Percentiles rank a stretch among this genome's conserved stretches.
These are phyloP conservation scores for Scytalidium sp. DNA, from an alignment of 2,329 filamentous ascomycete species.

Conservation along the genomic window DNA sequence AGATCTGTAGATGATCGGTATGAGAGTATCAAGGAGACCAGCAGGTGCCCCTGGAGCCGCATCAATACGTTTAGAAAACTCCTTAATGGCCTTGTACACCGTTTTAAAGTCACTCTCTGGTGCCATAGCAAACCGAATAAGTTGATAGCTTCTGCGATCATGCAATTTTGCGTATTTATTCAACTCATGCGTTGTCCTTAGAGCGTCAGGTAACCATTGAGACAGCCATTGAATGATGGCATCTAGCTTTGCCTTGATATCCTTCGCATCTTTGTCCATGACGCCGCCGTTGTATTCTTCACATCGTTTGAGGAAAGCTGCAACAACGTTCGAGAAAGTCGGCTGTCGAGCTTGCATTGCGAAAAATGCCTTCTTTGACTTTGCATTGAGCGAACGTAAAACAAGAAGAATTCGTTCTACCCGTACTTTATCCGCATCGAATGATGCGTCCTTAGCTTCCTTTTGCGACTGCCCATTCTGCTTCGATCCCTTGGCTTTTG, in stretches of 20 bases:
- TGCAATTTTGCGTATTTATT: conserved; percentile 89
- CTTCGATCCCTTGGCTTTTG: conserved; percentile 61
- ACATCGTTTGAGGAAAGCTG: conserved; percentile 77
- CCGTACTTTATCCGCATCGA: conserved; percentile 72
- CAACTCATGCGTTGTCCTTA: conserved; percentile 71
- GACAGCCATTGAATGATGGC: conserved; percentile 71
- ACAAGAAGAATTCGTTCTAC: conserved; percentile 82
- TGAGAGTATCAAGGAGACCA: conserved; percentile 73
- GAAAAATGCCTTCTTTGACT: conserved; percentile 84
- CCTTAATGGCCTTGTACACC: conserved; percentile 84
- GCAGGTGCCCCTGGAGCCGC: conserved; percentile 55
- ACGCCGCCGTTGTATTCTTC: conserved; percentile 89
- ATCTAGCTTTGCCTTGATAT: conserved; percentile 66
- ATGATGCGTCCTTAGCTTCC: conserved; percentile 36
- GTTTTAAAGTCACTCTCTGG: conserved; percentile 90
- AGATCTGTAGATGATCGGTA: conserved; percentile 78
- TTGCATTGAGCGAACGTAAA: conserved; percentile 72
- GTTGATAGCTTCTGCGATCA: conserved; percentile 84
- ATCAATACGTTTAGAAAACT: conserved; percentile 79
- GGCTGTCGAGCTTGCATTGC: conserved; percentile 78
- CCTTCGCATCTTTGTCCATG: conserved; percentile 66
- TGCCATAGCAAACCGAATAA: conserved; percentile 81
- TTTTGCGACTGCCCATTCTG: conserved; percentile 54
- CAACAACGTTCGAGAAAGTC: conserved; percentile 69
- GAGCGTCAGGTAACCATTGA: conserved; percentile 71